These are phyloP conservation scores for Inga laurina DNA, from an alignment of 306 rosid genomes.

Conservation along the genomic window DNA sequence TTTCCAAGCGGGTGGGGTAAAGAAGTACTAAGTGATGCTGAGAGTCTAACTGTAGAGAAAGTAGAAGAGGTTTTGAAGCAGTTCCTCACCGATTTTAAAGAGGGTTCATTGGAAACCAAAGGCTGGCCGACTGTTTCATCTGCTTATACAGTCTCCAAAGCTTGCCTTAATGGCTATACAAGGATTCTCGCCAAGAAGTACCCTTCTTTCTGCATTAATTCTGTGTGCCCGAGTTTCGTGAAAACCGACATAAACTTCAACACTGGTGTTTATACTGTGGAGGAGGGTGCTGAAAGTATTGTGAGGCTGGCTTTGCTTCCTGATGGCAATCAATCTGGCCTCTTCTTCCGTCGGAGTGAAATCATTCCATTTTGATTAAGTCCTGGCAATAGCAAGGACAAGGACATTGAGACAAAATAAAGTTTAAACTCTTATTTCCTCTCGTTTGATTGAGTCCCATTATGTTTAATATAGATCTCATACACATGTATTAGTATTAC, in stretches of 20 bases:
- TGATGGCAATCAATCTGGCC: slow-evolving; percentile 32
- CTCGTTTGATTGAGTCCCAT: too few species aligned
- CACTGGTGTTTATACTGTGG: not conserved
- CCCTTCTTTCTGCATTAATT: slow-evolving; percentile 29
- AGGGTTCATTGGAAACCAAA: slow-evolving; percentile 26
- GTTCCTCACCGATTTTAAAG: slow-evolving; percentile 37
- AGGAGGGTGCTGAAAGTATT: slow-evolving; percentile 43
- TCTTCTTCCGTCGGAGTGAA: slow-evolving; percentile 28
- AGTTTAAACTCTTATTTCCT: too few species aligned
- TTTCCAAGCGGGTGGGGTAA: slow-evolving; percentile 39
- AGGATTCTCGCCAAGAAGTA: slow-evolving; percentile 39
- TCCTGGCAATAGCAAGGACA: too few species aligned
- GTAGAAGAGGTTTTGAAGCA: slow-evolving; percentile 32
- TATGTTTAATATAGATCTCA: too few species aligned
- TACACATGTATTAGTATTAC: too few species aligned
- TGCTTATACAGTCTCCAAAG: slow-evolving; percentile 41
- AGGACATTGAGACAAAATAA: too few species aligned
- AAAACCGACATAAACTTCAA: slow-evolving; percentile 23
- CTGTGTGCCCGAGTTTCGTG: slow-evolving; percentile 37
- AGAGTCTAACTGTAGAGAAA: slow-evolving; percentile 37
- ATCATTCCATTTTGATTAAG: slow-evolving; percentile 31
- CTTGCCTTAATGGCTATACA: slow-evolving; percentile 45
- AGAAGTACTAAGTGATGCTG: slow-evolving; percentile 33
- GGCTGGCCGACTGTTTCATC: slow-evolving; percentile 34
- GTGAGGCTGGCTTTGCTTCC: slow-evolving; percentile 55